These are phyloP conservation scores for Polyplosphaeria fusca DNA, from an alignment of 495 filamentous ascomycete genomes.

Conservation along the genomic window DNA sequence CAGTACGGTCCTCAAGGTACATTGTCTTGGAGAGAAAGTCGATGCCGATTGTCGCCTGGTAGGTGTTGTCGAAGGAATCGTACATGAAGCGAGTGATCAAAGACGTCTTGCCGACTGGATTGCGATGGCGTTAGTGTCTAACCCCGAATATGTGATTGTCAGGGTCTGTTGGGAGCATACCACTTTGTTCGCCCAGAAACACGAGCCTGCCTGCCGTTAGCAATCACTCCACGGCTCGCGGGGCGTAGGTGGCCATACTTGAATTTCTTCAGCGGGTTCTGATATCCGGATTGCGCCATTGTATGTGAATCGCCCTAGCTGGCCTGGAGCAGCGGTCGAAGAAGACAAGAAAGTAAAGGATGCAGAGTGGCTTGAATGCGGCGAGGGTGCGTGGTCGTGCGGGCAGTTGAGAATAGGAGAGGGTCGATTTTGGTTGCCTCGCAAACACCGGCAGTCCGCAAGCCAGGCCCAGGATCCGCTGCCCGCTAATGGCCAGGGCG, in stretches of 20 bases:
- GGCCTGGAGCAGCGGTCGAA: slow-evolving; percentile 4
- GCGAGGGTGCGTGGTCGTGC: background rate
- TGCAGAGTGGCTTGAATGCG: slow-evolving; percentile 1
- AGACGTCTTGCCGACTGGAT: slow-evolving; percentile 93
- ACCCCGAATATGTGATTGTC: background rate
- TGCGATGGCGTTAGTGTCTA: slow-evolving; percentile 27
- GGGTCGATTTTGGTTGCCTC: slow-evolving; percentile 5
- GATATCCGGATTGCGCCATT: slow-evolving; percentile 74
- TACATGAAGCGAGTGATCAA: slow-evolving; percentile 99
- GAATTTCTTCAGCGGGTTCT: slow-evolving; percentile 99
- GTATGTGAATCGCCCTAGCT: slow-evolving; percentile 26
- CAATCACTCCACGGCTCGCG: background rate
- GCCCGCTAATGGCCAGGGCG: background rate
- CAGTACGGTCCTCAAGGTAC: slow-evolving; percentile 98
- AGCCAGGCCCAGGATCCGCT: background rate
- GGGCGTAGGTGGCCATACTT: too few species aligned
- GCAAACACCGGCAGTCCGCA: background rate
- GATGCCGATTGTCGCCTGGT: slow-evolving; percentile 98
- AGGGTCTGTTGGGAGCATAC: slow-evolving; percentile 52
- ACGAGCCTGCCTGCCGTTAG: slow-evolving; percentile 65
- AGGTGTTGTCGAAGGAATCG: slow-evolving; percentile 99
- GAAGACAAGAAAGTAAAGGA: slow-evolving; percentile 15
- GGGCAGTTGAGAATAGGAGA: slow-evolving; percentile 1
- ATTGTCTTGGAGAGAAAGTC: slow-evolving; percentile 99
- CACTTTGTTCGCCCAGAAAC: slow-evolving; percentile 96